phyloP scores from a whole-genome alignment of 345 rosid genomes.

The Conringia planisiliqua region DNA sequence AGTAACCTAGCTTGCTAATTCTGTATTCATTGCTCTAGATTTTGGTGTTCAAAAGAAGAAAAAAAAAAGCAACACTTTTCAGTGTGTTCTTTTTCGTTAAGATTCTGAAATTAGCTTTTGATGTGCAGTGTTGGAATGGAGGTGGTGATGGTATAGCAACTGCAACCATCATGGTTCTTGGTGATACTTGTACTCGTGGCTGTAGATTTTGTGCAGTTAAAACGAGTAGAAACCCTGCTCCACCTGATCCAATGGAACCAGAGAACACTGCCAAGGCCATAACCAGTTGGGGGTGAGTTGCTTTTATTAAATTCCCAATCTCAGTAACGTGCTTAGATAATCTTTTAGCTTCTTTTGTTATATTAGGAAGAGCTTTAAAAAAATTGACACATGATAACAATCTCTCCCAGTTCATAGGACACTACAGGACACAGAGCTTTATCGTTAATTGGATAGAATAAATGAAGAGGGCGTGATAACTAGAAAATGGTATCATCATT shows the following conservation, averaged over 20 bases:
- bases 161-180: conserved; percentile 95
- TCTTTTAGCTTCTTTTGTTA: background rate
- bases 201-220: conserved; percentile 98
- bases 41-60: background rate
- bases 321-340: background rate
- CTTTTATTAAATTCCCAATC: background rate
- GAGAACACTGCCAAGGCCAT: conserved; percentile 87
- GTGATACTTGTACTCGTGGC: conserved; percentile 99
- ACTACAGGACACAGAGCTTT: background rate
- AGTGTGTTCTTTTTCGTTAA: background rate
- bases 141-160: conserved; percentile 96
- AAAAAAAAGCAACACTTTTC: background rate
- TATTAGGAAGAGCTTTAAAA: background rate
- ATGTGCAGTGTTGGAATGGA: conserved; percentile 92
- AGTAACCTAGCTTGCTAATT: background rate
- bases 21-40: background rate
- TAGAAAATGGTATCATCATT: background rate
- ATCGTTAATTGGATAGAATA: background rate
- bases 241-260: conserved; percentile 95
- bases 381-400: background rate
- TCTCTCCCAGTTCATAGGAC: background rate
- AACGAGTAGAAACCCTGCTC: conserved; percentile 87
- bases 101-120: background rate
- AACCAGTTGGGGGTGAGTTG: conserved; percentile 84
- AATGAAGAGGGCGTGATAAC: background rate